Percentiles rank a stretch among this genome's conserved stretches.
These are phyloP conservation scores for Hyaloperonospora brassicae DNA, from an alignment of 352 stramenopile genomes.

Conservation along the genomic window DNA sequence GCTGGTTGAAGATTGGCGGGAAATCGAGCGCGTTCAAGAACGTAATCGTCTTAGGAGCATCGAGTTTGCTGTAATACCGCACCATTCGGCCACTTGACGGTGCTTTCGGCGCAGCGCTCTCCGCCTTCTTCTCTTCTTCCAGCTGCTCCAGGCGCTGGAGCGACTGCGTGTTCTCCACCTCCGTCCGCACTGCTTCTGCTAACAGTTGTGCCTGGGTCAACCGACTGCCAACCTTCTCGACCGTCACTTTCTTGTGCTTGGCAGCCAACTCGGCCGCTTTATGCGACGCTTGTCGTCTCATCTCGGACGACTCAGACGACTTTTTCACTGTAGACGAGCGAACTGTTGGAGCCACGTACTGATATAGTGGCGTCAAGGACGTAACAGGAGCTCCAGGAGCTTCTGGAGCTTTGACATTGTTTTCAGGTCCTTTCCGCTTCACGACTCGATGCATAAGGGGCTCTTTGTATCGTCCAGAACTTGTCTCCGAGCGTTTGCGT, in stretches of 20 bases:
- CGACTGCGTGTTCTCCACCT: slow-evolving; percentile 77
- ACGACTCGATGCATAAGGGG: slow-evolving; percentile 18
- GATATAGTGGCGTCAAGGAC: slow-evolving; percentile 8
- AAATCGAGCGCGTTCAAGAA: slow-evolving; percentile 69
- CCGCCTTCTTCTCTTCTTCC: slow-evolving; percentile 75
- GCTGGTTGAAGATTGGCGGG: slow-evolving; percentile 58
- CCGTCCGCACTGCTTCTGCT: slow-evolving; percentile 62
- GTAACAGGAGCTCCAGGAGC: slow-evolving; percentile 1
- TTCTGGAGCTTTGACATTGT: slow-evolving; percentile 2
- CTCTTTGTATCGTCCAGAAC: slow-evolving; percentile 29
- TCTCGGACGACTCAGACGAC: slow-evolving; percentile 48
- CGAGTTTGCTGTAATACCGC: slow-evolving; percentile 56
- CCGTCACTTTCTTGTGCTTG: slow-evolving; percentile 22
- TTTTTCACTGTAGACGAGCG: slow-evolving; percentile 54
- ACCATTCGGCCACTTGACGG: slow-evolving; percentile 66
- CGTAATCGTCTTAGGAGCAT: slow-evolving; percentile 66
- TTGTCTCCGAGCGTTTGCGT: slow-evolving; percentile 24
- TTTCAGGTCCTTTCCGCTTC: slow-evolving; percentile 5
- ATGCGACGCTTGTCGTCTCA: slow-evolving; percentile 44
- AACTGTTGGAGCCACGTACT: slow-evolving; percentile 33
- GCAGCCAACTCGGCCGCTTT: slow-evolving; percentile 40
- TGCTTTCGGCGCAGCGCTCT: slow-evolving; percentile 56
- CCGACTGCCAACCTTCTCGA: slow-evolving; percentile 39
- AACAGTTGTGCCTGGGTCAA: slow-evolving; percentile 68
- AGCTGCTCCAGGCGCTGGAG: slow-evolving; percentile 68